Base-by-base conservation (phyloP, 176 grass and related monocot species). In the Oryza meridionalis region DNA sequence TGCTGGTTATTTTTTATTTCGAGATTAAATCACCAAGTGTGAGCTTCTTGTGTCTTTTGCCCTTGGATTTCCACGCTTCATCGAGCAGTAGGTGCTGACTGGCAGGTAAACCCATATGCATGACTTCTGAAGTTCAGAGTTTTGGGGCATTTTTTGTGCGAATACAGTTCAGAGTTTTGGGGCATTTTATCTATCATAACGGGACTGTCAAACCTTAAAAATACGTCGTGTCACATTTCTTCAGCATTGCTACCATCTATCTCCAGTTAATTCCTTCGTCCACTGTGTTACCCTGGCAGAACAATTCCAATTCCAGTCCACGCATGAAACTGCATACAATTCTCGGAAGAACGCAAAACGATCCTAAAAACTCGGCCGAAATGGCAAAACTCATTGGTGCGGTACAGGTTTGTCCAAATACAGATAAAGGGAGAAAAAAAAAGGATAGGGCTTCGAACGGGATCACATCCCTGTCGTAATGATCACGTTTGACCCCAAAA, bases 401-500 rank as follows among this genome's bases (percentile, higher is more conserved):
- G 21, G 51, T 55, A 12, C 12, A 2, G 33, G 33, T 35, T 3
- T 35, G 5, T 35, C 33, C 33, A 35, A 35, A 35, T 35, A 35
- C 33, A 35, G 33, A 35, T 35, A 35, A 35, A 35, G 33, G 33
- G 29, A 31, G 29, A 31, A 31, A 31, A 26, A 29, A 42, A 29
- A 70, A 67, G 14, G 12, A 17, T 19, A 67, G 66, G 12, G 4
- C 38, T 14, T 11, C 2, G 17, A 50, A 7, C 7, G 17, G 45
- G 62, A 55, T 53, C 21, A 40, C 14, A 38, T 9, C 15, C 14
- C 3, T 32, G 24, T 65, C 69, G 47, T 16, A 32, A 32, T 29
- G 9, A 17, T 44, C 61, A 10, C 26, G 14, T 77, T 53, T 85
- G 83, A 77, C 47, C 73, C 24, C 51, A 55, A 26, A 11, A 68